Percentiles rank a stretch among this genome's conserved stretches.
phyloP scores from a whole-genome alignment of 371 early-diverging fungal genomes.

The Mortierella sp. region DNA sequence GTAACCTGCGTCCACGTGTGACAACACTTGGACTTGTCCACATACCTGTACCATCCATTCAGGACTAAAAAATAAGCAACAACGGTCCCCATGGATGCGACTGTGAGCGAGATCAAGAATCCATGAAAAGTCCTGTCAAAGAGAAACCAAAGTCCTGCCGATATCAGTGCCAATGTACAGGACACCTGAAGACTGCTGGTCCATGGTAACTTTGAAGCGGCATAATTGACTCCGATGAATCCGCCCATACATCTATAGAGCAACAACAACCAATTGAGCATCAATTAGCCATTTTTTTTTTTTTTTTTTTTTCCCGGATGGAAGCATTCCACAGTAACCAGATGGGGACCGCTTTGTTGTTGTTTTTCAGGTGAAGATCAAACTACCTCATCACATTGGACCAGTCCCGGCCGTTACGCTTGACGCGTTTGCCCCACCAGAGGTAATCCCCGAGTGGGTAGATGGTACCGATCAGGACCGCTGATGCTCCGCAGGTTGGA shows the following conservation, averaged over 20 bases:
- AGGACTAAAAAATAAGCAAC: constrained; percentile 61
- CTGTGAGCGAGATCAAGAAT: constrained; percentile 58
- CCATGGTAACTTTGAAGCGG: constrained; percentile 66
- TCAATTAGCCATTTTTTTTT: background rate
- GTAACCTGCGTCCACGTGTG: too few relatives aligned
- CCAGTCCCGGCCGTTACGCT: constrained; percentile 59
- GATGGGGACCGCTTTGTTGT: too few relatives aligned
- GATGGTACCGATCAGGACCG: constrained; percentile 62
- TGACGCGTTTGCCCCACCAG: constrained; percentile 53
- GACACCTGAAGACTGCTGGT: constrained; percentile 63
- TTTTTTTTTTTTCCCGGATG: background rate
- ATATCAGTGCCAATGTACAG: constrained; percentile 61
- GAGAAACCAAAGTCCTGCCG: constrained; percentile 67
- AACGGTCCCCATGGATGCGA: constrained; percentile 63
- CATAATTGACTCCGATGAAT: constrained; percentile 69
- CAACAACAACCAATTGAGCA: too few relatives aligned
- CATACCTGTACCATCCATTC: constrained; percentile 65
- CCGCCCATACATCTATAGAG: constrained; percentile 62
- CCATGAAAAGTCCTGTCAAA: constrained; percentile 73
- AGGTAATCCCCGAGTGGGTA: constrained; percentile 62
- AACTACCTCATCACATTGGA: constrained; percentile 63
- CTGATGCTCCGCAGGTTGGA: constrained; percentile 62
- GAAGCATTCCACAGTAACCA: too few relatives aligned
- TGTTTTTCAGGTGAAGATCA: too few relatives aligned
- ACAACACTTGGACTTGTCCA: too few relatives aligned